Evolutionary conservation across 116 monocot species (phyloP), one percentile per base, ranked within the genome.

Genomic region (Trichopus zeylanicus): DNA sequence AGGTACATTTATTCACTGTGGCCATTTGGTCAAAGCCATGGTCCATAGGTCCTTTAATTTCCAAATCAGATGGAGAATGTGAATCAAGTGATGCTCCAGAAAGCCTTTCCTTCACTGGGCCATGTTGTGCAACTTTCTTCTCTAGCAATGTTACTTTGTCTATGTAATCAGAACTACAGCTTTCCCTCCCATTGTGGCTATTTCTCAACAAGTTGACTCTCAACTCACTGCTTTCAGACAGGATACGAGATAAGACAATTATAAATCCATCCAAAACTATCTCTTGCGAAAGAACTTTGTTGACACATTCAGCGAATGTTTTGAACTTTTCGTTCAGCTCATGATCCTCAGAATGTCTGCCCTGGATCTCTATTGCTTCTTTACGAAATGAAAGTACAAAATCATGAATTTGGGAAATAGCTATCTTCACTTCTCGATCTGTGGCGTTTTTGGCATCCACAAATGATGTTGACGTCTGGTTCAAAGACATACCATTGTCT

Each of bases 141-240:
- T 86, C 86, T 38, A 77, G 61, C 23, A 81, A 73, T 42, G 86
- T 81, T 46, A 81, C 77, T 61, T 86, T 86, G 60, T 86, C 86
- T 29, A 86, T 64, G 64, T 74, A 88, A 63, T 88, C 88, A 34
- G 76, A 56, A 61, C 28, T 67, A 51, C 67, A 79, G 30, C 26
- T 63, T 28, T 77, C 81, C 31, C 57, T 68, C 71, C 76, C 84
- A 58, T 70, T 81, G 31, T 21, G 48, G 46, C 59, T 75, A 26
- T 69, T 46, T 57, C 24, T 72, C 27, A 60, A 30, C 32, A 67
- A 60, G 29, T n/a, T 63, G 51, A 38, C 63, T 31, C 72, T 60
- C 11, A 74, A 24, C 28, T 75, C 59, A 47, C 47, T 62, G 26
- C 76, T 73, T 71, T 73, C 72, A 48, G 68, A 79, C 39, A 93